Evolutionary conservation across 805 yeast genomes (phyloP).

Genomic region (Cephaloascus fragrans): DNA sequence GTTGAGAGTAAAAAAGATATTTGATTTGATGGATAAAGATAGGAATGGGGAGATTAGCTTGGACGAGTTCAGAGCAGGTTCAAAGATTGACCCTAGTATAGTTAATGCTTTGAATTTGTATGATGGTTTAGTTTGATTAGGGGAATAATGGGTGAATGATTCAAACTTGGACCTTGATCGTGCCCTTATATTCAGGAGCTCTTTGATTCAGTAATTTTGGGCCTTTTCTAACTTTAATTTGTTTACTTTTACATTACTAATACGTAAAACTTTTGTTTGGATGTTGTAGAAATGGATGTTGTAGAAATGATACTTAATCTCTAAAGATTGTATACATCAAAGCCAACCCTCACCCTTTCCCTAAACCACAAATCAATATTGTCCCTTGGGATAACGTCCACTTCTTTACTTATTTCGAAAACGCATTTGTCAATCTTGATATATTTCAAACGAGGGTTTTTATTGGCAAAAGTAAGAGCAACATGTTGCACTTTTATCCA

Average conservation of each 20-base stretch:
- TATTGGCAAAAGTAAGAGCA: slow-evolving; percentile 27
- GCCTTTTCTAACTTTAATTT: too few species aligned
- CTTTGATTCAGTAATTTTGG: too few species aligned
- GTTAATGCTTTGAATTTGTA: slow-evolving; percentile 69
- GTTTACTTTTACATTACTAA: too few species aligned
- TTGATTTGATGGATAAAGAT: slow-evolving; percentile 63
- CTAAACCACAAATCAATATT: slow-evolving; percentile 40
- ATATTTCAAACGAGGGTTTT: slow-evolving; percentile 21
- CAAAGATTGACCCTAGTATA: slow-evolving; percentile 70
- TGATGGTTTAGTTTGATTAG: slow-evolving; percentile 67
- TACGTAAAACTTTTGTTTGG: too few species aligned
- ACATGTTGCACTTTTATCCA: slow-evolving; percentile 50
- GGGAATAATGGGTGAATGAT: too few species aligned
- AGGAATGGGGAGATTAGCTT: slow-evolving; percentile 59
- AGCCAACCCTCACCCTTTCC: slow-evolving; percentile 18
- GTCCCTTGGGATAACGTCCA: slow-evolving; percentile 28
- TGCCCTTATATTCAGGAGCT: too few species aligned
- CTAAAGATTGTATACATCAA: too few species aligned
- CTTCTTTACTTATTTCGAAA: slow-evolving; percentile 23
- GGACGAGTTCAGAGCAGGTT: slow-evolving; percentile 77
- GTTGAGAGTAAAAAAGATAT: slow-evolving; percentile 72
- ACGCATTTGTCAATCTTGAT: slow-evolving; percentile 40
- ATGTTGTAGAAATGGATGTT: too few species aligned
- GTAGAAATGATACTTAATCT: too few species aligned
- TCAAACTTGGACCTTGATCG: too few species aligned